phyloP scores from a whole-genome alignment of 192 early-diverging fungal genomes.

The Mortierella alpina region DNA sequence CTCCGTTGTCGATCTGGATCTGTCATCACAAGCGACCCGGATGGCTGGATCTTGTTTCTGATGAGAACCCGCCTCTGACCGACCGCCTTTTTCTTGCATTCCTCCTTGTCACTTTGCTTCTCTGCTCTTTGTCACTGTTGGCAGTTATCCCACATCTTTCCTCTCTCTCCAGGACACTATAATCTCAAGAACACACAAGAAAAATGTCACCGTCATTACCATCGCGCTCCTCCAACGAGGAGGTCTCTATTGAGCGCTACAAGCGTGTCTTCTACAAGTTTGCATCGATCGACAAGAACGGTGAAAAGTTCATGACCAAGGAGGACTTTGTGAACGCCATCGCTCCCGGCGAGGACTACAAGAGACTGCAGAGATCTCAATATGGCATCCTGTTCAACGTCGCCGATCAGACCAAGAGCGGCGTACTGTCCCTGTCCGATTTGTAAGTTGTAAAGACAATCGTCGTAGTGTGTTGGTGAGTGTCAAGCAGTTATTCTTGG shows the following conservation, averaged over 20 bases:
- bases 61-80: neutral
- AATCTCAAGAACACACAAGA: conserved; percentile 14
- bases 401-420: conserved; percentile 63
- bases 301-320: conserved; percentile 64
- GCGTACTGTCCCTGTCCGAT: conserved; percentile 65
- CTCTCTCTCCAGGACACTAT: neutral
- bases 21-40: too few relatives aligned
- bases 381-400: conserved; percentile 68
- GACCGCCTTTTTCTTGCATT: neutral
- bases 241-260: conserved; percentile 51
- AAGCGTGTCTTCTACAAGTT: conserved; percentile 60
- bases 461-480: neutral
- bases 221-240: conserved; percentile 18
- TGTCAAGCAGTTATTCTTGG: neutral
- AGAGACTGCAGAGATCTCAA: conserved; percentile 65
- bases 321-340: conserved; percentile 71
- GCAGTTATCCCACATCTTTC: neutral
- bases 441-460: conserved; percentile 52
- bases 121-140: neutral
- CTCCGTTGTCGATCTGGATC: too few relatives aligned
- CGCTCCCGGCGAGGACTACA: conserved; percentile 65
- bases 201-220: neutral
- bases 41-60: neutral
- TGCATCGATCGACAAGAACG: conserved; percentile 64
- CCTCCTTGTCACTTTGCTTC: neutral